These are phyloP conservation scores for Pseudomonodictys pantanalensis DNA, from an alignment of 495 filamentous ascomycete genomes.

Conservation along the genomic window DNA sequence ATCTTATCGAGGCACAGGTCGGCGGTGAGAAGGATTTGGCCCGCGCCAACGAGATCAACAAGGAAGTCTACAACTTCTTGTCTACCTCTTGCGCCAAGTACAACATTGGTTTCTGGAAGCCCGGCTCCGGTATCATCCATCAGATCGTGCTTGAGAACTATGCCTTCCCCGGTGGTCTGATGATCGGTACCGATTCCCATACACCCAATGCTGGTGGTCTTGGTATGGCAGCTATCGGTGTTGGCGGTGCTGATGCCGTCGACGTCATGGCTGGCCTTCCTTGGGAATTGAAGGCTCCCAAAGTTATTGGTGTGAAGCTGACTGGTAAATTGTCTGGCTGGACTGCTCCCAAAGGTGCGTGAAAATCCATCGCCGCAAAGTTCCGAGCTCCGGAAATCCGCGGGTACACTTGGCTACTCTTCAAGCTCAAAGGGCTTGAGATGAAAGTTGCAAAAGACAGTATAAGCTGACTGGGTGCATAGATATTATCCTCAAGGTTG, in stretches of 20 bases:
- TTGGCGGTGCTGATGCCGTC: slow-evolving; percentile 97
- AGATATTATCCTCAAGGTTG: slow-evolving; percentile 98
- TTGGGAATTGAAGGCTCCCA: slow-evolving; percentile 98
- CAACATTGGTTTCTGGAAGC: slow-evolving; percentile 99
- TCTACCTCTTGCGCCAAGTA: slow-evolving; percentile 94
- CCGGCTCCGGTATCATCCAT: slow-evolving; percentile 98
- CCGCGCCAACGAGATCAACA: slow-evolving; percentile 90
- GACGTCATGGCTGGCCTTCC: slow-evolving; percentile 98
- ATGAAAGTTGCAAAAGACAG: too few relatives aligned
- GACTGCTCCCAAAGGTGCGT: slow-evolving; percentile 81
- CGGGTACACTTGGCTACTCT: too few relatives aligned
- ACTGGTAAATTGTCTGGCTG: slow-evolving; percentile 89
- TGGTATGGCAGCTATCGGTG: slow-evolving; percentile 93
- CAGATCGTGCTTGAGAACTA: slow-evolving; percentile 99
- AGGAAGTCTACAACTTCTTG: slow-evolving; percentile 99
- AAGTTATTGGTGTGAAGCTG: slow-evolving; percentile 92
- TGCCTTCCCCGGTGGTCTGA: slow-evolving; percentile 93
- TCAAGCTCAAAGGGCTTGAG: too few relatives aligned
- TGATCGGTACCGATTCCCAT: slow-evolving; percentile 99
- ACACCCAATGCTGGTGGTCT: slow-evolving; percentile 98
- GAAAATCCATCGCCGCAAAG: too few relatives aligned
- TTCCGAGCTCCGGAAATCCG: background rate
- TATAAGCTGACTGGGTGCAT: slow-evolving; percentile 25
- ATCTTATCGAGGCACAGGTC: slow-evolving; percentile 97
- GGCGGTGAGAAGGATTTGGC: slow-evolving; percentile 94